Evolutionary conservation across 2,329 filamentous ascomycete species (phyloP).

Genomic region (Corynespora cassiicola): DNA sequence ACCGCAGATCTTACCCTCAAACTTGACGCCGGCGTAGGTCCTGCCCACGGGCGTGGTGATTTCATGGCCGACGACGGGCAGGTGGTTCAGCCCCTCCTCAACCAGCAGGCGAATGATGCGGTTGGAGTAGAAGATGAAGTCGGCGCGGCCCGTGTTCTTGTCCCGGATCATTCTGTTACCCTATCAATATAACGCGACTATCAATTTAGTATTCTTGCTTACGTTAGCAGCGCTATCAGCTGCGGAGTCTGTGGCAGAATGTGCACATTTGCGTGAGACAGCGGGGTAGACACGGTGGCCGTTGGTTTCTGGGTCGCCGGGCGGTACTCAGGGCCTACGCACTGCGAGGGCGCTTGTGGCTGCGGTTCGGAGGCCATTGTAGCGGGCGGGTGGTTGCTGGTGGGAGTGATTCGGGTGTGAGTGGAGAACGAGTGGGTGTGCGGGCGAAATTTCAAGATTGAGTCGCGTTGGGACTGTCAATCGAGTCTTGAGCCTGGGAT

Average conservation of each 20-base stretch:
- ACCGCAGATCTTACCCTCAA: constrained; percentile 97
- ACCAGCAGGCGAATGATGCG: constrained; percentile 95
- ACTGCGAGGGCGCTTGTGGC: constrained; percentile 57
- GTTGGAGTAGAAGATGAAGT: constrained; percentile 99
- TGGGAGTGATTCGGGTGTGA: constrained; percentile 1
- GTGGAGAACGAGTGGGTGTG: constrained; percentile 1
- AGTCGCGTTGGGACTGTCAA: neutral
- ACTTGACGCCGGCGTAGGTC: constrained; percentile 88
- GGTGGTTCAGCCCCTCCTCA: constrained; percentile 95
- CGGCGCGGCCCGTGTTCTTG: constrained; percentile 84
- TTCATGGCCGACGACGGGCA: constrained; percentile 86
- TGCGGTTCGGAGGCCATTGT: constrained; percentile 35
- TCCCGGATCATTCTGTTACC: constrained; percentile 86
- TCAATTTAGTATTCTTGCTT: constrained; percentile 53
- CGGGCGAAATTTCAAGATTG: constrained; percentile 1
- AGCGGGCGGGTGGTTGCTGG: constrained; percentile 8
- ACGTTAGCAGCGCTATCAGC: constrained; percentile 97
- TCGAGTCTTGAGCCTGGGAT: neutral
- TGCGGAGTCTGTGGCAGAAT: constrained; percentile 93
- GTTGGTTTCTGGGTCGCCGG: constrained; percentile 79
- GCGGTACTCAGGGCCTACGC: constrained; percentile 81
- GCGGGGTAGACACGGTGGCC: constrained; percentile 85
- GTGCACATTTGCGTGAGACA: constrained; percentile 85
- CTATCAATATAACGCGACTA: too few relatives aligned
- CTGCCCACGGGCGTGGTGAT: constrained; percentile 91